Conservation (phyloP, 2,329 filamentous ascomycete species). For the Pseudocercospora pini-densiflorae region DNA sequence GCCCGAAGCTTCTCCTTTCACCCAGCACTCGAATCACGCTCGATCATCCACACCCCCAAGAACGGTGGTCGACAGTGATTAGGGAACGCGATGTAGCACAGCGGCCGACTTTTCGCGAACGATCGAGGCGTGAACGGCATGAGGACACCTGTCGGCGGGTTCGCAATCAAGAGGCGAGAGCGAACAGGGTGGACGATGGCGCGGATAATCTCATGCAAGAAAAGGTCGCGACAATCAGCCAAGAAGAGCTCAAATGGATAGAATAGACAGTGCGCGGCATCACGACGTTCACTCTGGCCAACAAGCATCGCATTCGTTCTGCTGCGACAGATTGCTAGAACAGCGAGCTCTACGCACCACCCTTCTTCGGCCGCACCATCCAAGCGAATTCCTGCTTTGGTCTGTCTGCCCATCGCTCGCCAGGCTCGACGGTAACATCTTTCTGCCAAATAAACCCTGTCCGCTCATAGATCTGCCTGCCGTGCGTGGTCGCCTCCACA, state of each 20-base stretch:
- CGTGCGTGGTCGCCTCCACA: conserved; percentile 37
- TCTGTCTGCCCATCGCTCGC: conserved; percentile 17
- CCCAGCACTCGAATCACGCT: no score
- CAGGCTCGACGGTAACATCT: conserved; percentile 25
- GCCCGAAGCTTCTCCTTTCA: neutral
- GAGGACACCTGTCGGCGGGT: neutral
- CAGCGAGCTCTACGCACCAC: no score
- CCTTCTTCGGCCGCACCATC: conserved; percentile 33
- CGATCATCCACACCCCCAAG: no score
- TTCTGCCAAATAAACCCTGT: conserved; percentile 37
- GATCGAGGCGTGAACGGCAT: neutral
- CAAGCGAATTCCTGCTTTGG: conserved; percentile 32
- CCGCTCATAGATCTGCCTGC: conserved; percentile 38
- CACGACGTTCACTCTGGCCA: no score
- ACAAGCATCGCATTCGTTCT: no score
- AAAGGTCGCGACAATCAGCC: no score
- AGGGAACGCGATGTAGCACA: neutral
- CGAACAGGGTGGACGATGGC: no score
- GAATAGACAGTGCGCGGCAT: no score
- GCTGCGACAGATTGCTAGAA: no score
- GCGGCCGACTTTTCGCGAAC: neutral
- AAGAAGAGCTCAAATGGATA: no score
- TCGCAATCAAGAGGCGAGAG: neutral
- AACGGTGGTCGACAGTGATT: no score
- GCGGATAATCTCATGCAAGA: no score